Conservation (phyloP, 139 green algal species). For the Coccomyxa sp. region DNA sequence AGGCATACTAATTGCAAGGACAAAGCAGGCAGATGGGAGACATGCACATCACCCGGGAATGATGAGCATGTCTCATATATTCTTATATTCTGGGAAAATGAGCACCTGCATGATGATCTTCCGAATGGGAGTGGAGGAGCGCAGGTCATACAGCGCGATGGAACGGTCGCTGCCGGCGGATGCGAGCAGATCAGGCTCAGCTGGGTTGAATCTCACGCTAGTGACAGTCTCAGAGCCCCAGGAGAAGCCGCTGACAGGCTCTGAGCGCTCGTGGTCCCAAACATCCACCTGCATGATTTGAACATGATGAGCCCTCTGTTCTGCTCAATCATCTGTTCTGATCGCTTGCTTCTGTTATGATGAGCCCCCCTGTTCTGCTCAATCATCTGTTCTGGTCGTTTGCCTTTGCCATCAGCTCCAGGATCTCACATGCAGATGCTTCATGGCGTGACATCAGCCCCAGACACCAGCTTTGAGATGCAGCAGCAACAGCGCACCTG, state of each 20-base stretch:
- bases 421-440: too few relatives aligned
- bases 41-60: too few relatives aligned
- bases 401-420: too few relatives aligned
- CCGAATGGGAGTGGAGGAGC: slow-evolving; percentile 71
- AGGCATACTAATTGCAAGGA: too few relatives aligned
- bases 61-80: too few relatives aligned
- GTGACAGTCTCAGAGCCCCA: slow-evolving; percentile 90
- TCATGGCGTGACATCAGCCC: too few relatives aligned
- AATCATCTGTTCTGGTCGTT: too few relatives aligned
- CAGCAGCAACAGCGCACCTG: slow-evolving; percentile 11
- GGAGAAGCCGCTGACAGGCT: slow-evolving; percentile 79
- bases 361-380: background rate
- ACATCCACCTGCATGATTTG: slow-evolving; percentile 61
- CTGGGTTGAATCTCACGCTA: slow-evolving; percentile 92
- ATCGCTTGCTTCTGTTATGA: too few relatives aligned
- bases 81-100: too few relatives aligned
- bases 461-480: too few relatives aligned
- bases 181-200: slow-evolving; percentile 88
- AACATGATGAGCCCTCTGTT: background rate
- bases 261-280: slow-evolving; percentile 84
- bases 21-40: too few relatives aligned
- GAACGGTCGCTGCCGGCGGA: slow-evolving; percentile 83
- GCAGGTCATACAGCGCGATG: slow-evolving; percentile 94
- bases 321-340: too few relatives aligned
- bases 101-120: slow-evolving; percentile 80